Evolutionary conservation across 1,284 basidiomycete species (phyloP), one percentile per base, ranked within the genome.

Genomic region (Moniliophthora roreri): DNA sequence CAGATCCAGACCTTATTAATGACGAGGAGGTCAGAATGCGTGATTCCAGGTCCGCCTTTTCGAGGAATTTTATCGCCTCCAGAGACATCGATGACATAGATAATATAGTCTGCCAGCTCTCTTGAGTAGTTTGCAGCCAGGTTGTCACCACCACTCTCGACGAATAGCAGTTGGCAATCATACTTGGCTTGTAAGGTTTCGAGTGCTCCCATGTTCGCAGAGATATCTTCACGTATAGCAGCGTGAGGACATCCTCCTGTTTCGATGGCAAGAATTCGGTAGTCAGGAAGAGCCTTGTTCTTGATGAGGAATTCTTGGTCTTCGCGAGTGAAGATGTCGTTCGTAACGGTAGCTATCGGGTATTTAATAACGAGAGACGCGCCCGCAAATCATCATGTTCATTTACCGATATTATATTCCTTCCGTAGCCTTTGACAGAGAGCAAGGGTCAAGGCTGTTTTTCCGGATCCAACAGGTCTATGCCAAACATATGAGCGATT

Each of bases 51-150:
- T 1, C 96, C 96, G 5, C 97, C 96, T 75, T 99, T 99, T 28
- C 96, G 80, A 9, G 96, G 96, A 58, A 99, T 96, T 73, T 99
- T 99, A 74, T 99, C 97, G 0, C 96, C 96, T 23, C 96, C 96
- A 54, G 89, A 81, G 58, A 91, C 88, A 65, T 91, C 88, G 56
- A 94, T 93, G 38, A 95, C 93, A 69, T 95, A 95, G 67, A 97
- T 93, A 68, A 98, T 98, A 68, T 95, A 98, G 69, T 99, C 96
- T 9, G 97, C 95, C 44, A 99, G 74, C 69, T 99, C 96, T 54
- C 95, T 80, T 41, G 91, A 95, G 70, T 98, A 98, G 70, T 97
- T 97, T 4, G 96, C 96, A 52, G 87, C 95, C 8, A 98, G 78
- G 68, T 98, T 98, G 69, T 98, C 96, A 13, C 95, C 96, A 36